Percentiles rank a stretch among this genome's conserved stretches.
Evolutionary conservation across 805 yeast genomes (phyloP).

Genomic region (Cyberlindnera saturnus): DNA sequence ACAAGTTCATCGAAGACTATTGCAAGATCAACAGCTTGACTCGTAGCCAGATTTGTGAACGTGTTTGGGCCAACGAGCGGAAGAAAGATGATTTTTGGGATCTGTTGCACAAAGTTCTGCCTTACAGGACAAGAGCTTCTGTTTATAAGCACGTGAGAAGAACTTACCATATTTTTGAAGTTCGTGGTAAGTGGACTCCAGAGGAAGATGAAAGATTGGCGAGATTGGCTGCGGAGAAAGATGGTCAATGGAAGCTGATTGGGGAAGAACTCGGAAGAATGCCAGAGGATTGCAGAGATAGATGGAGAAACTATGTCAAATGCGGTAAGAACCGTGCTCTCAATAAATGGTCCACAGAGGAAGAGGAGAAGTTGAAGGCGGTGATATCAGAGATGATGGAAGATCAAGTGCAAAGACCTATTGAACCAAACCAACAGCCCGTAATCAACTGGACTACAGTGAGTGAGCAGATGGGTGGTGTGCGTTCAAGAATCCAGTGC

Average conservation of each 20-base stretch:
- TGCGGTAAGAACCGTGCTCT: constrained; percentile 75
- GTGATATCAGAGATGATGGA: constrained; percentile 46
- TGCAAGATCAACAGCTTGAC: constrained; percentile 56
- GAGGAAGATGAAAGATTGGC: constrained; percentile 72
- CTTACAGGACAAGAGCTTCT: constrained; percentile 81
- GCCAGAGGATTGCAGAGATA: constrained; percentile 97
- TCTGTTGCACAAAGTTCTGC: constrained; percentile 66
- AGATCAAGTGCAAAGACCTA: constrained; percentile 21
- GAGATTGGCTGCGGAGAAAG: constrained; percentile 55
- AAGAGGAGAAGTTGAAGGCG: constrained; percentile 56
- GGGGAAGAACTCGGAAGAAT: constrained; percentile 79
- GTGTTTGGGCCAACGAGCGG: constrained; percentile 84
- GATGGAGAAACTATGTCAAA: constrained; percentile 93
- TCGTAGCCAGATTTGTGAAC: constrained; percentile 64
- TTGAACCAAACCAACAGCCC: constrained; percentile 22
- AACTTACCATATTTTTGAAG: constrained; percentile 79
- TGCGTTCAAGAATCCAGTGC: constrained; percentile 87
- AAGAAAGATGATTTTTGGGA: constrained; percentile 92
- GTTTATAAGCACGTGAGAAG: constrained; percentile 90
- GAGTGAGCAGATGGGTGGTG: constrained; percentile 84
- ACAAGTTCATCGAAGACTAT: constrained; percentile 65
- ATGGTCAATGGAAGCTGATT: constrained; percentile 84
- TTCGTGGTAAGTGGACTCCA: constrained; percentile 84
- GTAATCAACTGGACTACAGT: constrained; percentile 87
- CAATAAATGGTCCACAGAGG: constrained; percentile 75